Base-by-base conservation (phyloP, 129 eudicot species). In the Tanacetum coccineum region DNA sequence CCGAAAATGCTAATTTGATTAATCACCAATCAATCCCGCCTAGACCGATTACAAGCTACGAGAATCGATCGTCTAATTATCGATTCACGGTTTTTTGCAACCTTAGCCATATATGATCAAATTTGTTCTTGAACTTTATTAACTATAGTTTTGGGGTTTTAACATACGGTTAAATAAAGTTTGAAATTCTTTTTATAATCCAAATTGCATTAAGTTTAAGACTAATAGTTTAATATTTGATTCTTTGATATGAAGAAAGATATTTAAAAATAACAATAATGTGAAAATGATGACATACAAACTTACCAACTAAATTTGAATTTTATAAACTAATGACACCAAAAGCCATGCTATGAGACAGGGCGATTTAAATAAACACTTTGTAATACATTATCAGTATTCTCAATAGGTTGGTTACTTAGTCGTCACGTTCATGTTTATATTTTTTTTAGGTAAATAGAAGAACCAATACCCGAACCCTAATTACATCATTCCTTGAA, bases 261-360 rank as follows among this genome's bases (percentile, higher is more conserved):
- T 42, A 22, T 21, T 8, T 12, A 36, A 40, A 53, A 53, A 21
- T 52, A 22, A 40, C 7, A 44, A 64, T 42, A 44, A 26, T 44
- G 13, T 65, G 32, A 62, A 58, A 67, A 47, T 66, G 68, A 30
- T 75, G 74, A 75, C 74, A 60, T 75, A 51, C 74, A 22, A 70
- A 68, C 64, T 60, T 75, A 60, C 74, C 79, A 59, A 54, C 79
- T 68, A 8, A 50, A 25, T 67, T 75, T 68, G 1, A 64, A 30
- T 53, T 54, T 22, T 25, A 42, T 56, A 64, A 26, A 55, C 49
- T 49, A 51, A 54, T 51, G 74, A 59, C 74, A 62, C 74, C 64
- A 75, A 50, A 53, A 60, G 50, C 70, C 79, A 75, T 58, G 74
- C 63, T 39, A 36, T 32, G 7, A n/a, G 62, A 48, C 54, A 59